Percentiles rank a stretch among this genome's conserved stretches.
Evolutionary conservation across 1,284 basidiomycete species (phyloP).

Genomic region (Paramarasmius palmivorus): DNA sequence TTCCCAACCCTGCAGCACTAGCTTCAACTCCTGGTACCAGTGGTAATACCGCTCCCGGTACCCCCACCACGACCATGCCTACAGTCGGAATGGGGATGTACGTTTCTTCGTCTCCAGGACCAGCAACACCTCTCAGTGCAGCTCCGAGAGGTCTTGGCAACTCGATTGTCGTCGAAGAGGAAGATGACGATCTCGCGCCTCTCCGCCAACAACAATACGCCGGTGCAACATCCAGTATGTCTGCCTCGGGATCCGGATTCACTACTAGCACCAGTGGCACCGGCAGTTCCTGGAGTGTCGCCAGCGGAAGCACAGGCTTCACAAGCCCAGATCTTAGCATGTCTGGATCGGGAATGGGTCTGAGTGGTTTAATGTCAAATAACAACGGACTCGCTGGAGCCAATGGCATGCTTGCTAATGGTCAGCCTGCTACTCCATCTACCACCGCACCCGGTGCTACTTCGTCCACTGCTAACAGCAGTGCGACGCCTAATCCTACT

Average conservation of each 20-base stretch:
- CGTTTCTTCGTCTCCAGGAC: constrained; percentile 34
- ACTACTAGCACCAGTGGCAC: not conserved
- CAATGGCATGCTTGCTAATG: not conserved
- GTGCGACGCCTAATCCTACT: constrained; percentile 42
- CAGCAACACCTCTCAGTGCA: constrained; percentile 61
- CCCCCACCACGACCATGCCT: constrained; percentile 8
- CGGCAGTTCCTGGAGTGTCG: not conserved
- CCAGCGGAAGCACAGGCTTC: constrained; percentile 42
- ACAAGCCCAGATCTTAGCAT: constrained; percentile 60
- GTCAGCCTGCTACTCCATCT: not conserved
- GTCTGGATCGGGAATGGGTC: constrained; percentile 17
- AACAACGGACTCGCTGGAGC: not conserved
- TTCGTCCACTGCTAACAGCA: constrained; percentile 21
- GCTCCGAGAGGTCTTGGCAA: constrained; percentile 55
- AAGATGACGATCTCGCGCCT: constrained; percentile 69
- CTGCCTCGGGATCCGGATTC: constrained; percentile 32
- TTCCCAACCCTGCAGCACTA: not conserved
- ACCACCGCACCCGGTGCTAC: not conserved
- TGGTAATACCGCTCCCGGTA: not conserved
- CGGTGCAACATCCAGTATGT: too few species aligned
- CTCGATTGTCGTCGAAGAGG: constrained; percentile 69
- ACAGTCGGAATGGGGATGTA: not conserved
- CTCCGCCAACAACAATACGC: not conserved
- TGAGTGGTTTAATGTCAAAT: constrained; percentile 22
- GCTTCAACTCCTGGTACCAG: not conserved